These are phyloP conservation scores for Xylona heveae DNA, from an alignment of 495 filamentous ascomycete genomes.

Conservation along the genomic window DNA sequence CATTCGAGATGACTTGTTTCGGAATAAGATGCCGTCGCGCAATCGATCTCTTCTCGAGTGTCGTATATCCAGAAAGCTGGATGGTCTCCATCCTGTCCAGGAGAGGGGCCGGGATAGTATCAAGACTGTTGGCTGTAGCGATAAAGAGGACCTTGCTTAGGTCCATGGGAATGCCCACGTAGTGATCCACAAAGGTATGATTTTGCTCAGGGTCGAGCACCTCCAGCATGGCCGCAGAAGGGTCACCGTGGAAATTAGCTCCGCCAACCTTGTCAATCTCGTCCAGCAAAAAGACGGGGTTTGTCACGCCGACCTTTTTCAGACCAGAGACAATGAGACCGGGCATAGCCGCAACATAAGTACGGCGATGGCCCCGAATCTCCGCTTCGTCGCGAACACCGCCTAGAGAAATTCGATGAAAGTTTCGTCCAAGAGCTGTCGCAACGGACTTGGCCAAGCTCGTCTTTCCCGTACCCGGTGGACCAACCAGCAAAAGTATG, in stretches of 20 bases:
- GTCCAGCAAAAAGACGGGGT: conserved; percentile 91
- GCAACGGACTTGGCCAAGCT: conserved; percentile 88
- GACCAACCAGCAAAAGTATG: conserved; percentile 82
- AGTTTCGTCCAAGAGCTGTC: conserved; percentile 77
- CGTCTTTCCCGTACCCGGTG: conserved; percentile 92
- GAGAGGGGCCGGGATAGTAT: conserved; percentile 88
- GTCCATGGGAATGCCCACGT: conserved; percentile 90
- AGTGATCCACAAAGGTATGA: conserved; percentile 84
- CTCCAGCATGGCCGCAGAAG: conserved; percentile 96
- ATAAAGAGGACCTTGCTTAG: conserved; percentile 95
- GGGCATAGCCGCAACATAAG: conserved; percentile 97
- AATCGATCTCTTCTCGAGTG: conserved; percentile 94
- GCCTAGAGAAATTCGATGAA: conserved; percentile 91
- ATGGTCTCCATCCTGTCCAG: conserved; percentile 96
- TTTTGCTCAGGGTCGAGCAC: conserved; percentile 98
- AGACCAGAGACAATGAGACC: conserved; percentile 85
- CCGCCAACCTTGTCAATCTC: conserved; percentile 97
- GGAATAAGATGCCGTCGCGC: conserved; percentile 82
- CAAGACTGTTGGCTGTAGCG: conserved; percentile 89
- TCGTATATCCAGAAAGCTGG: conserved; percentile 81
- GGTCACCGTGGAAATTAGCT: conserved; percentile 86
- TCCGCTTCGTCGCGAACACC: conserved; percentile 94
- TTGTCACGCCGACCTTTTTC: conserved; percentile 89
- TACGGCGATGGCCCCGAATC: conserved; percentile 86
- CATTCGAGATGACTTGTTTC: conserved; percentile 73